These are phyloP conservation scores for Incumbomyces delicatus DNA, from an alignment of 2,329 filamentous ascomycete species.

Conservation along the genomic window DNA sequence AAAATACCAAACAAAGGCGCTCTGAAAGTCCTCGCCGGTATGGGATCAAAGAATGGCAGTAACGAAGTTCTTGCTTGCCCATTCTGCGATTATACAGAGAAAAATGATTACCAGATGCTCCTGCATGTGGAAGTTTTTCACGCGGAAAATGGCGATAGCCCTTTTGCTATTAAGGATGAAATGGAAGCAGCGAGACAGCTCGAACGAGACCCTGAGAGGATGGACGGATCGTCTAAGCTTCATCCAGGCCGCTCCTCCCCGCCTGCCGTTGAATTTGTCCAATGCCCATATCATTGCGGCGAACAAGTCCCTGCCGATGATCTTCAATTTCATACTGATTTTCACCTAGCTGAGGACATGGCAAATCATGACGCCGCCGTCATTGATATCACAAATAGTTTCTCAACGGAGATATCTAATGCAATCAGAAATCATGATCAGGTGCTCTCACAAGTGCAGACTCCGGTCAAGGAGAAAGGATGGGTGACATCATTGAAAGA, in stretches of 20 bases:
- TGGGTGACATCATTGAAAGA: slow-evolving; percentile 18
- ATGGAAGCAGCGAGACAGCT: slow-evolving; percentile 1
- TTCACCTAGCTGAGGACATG: slow-evolving; percentile 44
- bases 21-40: no score
- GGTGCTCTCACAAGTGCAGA: slow-evolving; percentile 9
- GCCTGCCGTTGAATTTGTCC: slow-evolving; percentile 34
- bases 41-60: not conserved
- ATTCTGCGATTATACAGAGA: slow-evolving; percentile 36
- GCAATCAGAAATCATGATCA: slow-evolving; percentile 20
- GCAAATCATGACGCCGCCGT: slow-evolving; percentile 32
- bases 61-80: slow-evolving; percentile 28
- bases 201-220: not conserved
- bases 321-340: slow-evolving; percentile 49
- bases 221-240: slow-evolving; percentile 1
- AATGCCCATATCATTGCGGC: slow-evolving; percentile 51
- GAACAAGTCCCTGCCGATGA: slow-evolving; percentile 46
- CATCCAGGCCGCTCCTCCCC: slow-evolving; percentile 1
- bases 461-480: slow-evolving; percentile 12
- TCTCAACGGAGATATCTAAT: slow-evolving; percentile 6
- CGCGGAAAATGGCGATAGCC: slow-evolving; percentile 27
- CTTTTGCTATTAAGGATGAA: slow-evolving; percentile 20
- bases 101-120: slow-evolving; percentile 29
- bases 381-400: slow-evolving; percentile 22
- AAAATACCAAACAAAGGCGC: no score
- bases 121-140: slow-evolving; percentile 38